A percentile compares a stretch with the other conserved stretches of the same genome.
Evolutionary conservation across 768 basidiomycete genomes (phyloP).

Genomic region (Russula lepida): DNA sequence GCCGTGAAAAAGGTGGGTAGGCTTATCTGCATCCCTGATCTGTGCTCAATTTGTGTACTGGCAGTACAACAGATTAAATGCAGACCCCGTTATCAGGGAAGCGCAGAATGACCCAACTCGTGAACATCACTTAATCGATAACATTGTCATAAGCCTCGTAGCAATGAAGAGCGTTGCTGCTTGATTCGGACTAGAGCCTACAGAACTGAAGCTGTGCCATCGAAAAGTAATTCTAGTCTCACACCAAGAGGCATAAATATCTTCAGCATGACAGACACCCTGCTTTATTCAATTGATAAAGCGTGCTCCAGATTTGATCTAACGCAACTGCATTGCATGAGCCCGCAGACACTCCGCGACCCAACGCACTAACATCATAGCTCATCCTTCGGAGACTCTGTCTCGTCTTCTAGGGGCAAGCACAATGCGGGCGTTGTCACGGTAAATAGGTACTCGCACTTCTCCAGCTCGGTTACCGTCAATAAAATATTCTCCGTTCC

Average conservation of each 20-base stretch:
- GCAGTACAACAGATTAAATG: conserved; percentile 65
- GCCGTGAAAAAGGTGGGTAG: conserved; percentile 61
- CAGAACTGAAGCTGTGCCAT: not conserved
- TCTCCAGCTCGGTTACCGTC: conserved; percentile 81
- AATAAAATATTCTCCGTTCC: conserved; percentile 77
- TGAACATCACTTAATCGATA: conserved; percentile 43
- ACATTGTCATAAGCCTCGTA: conserved; percentile 67
- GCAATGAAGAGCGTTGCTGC: conserved; percentile 68
- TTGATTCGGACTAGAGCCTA: conserved; percentile 10
- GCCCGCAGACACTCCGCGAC: not conserved
- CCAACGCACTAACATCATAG: conserved; percentile 20
- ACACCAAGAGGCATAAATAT: not conserved
- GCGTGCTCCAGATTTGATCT: not conserved
- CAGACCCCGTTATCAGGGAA: conserved; percentile 37
- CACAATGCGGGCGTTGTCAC: conserved; percentile 84
- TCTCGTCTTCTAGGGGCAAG: conserved; percentile 39
- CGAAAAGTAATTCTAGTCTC: not conserved
- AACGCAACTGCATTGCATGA: not conserved
- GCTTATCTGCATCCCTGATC: not conserved
- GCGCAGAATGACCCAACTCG: conserved; percentile 28
- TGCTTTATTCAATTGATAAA: not conserved
- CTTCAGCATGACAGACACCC: not conserved
- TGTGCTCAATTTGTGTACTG: conserved; percentile 33
- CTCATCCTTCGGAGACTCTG: conserved; percentile 29
- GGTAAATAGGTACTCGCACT: conserved; percentile 89